Percentiles rank a stretch among this genome's conserved stretches.
These are phyloP conservation scores for Brassica incana DNA, from an alignment of 345 rosid genomes.

Conservation along the genomic window DNA sequence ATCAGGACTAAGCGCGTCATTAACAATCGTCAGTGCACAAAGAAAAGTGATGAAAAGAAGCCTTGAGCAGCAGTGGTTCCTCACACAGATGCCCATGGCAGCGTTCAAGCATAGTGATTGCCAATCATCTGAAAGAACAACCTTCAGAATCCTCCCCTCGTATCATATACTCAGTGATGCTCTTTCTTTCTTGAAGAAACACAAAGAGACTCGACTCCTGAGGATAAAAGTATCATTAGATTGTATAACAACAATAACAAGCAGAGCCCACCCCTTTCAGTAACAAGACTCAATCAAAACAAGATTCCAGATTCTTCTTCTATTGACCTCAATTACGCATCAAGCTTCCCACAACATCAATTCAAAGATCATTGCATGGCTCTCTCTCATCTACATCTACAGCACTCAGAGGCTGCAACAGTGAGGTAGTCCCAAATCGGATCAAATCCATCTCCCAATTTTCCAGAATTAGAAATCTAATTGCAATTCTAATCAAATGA, in stretches of 20 bases:
- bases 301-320: neutral
- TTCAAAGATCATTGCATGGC: slow-evolving; percentile 14
- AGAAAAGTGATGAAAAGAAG: slow-evolving; percentile 55
- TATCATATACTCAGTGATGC: slow-evolving; percentile 51
- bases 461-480: slow-evolving; percentile 13
- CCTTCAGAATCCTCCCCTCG: slow-evolving; percentile 38
- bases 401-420: slow-evolving; percentile 6
- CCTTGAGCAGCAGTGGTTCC: slow-evolving; percentile 50
- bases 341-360: neutral
- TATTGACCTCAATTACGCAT: slow-evolving; percentile 15
- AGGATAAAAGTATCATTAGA: slow-evolving; percentile 11
- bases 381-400: slow-evolving; percentile 12
- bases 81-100: slow-evolving; percentile 67
- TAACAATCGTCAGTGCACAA: slow-evolving; percentile 39
- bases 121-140: slow-evolving; percentile 72
- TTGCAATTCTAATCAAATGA: slow-evolving; percentile 5
- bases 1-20: slow-evolving; percentile 47
- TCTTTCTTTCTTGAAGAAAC: slow-evolving; percentile 30
- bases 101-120: slow-evolving; percentile 56
- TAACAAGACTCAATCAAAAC: too few species aligned
- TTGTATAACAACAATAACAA: neutral
- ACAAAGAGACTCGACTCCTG: slow-evolving; percentile 30
- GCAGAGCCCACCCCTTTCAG: neutral
- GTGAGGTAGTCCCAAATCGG: neutral
- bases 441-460: slow-evolving; percentile 29